Evolutionary conservation across 495 filamentous ascomycete genomes (phyloP).

Genomic region (Cudoniella acicularis): DNA sequence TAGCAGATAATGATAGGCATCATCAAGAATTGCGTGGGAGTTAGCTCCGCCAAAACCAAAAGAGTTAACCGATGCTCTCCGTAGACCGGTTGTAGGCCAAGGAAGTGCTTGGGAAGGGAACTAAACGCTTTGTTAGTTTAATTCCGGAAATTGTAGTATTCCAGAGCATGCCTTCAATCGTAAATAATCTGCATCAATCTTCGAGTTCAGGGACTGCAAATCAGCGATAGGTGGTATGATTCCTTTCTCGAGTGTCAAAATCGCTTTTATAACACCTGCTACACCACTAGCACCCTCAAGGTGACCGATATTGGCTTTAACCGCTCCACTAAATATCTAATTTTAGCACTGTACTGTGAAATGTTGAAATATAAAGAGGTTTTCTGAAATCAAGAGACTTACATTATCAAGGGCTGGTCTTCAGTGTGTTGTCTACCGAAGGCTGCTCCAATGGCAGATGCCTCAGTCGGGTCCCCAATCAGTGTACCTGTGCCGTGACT

Average conservation of each 20-base stretch:
- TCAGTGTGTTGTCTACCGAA: slow-evolving; percentile 33
- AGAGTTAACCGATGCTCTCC: slow-evolving; percentile 49
- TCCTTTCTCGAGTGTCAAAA: slow-evolving; percentile 53
- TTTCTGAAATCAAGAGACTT: too few relatives aligned
- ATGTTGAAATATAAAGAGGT: too few relatives aligned
- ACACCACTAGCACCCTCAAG: slow-evolving; percentile 55
- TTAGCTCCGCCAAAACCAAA: slow-evolving; percentile 59
- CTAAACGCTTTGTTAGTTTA: slow-evolving; percentile 4
- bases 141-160: slow-evolving; percentile 12
- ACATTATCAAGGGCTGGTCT: slow-evolving; percentile 44
- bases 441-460: slow-evolving; percentile 50
- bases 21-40: slow-evolving; percentile 51
- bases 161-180: not conserved
- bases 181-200: slow-evolving; percentile 18
- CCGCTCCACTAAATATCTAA: slow-evolving; percentile 35
- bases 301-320: slow-evolving; percentile 60
- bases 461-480: slow-evolving; percentile 59
- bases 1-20: slow-evolving; percentile 16
- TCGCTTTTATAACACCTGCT: slow-evolving; percentile 52
- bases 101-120: slow-evolving; percentile 25
- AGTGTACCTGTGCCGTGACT: slow-evolving; percentile 18
- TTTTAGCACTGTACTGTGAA: not conserved
- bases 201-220: slow-evolving; percentile 29
- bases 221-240: slow-evolving; percentile 42
- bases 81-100: slow-evolving; percentile 31